Evolutionary conservation across 2,329 filamentous ascomycete species (phyloP), one percentile per base, ranked within the genome.

Genomic region (Fusarium armeniacum): DNA sequence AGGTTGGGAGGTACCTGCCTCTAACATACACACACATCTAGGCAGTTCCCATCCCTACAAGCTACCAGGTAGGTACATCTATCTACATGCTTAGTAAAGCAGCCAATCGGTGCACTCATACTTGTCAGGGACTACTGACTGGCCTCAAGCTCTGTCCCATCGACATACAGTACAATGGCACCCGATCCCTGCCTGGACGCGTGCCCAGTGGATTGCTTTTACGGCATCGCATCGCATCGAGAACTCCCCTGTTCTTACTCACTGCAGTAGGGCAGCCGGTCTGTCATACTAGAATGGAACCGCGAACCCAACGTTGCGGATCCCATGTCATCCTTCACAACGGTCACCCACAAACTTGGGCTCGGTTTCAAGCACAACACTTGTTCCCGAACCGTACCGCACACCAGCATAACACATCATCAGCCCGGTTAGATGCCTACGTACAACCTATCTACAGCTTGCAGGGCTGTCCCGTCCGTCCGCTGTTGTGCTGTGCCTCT

Each of bases 271-370:
- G 33, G 33, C 32, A 51, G 22, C 24, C 33, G 36, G 20, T 36
- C 22, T 26, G 22, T 26, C 44, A 15, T 22, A 22, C 45, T 24
- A 11, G 18, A 40, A 40, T 40, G 33, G 33, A 51, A 38, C 47
- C 18, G 33, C 47, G 47, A 51, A 51, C 47, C 47, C 47, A 51
- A 52, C 46, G 41, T 56, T 62, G 62, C 57, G 70, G 72, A 67
- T 63, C 66, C 64, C 44, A 53, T 61, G 64, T 64, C 40, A 53
- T 40, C 58, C 59, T 59, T 58, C 56, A 33, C 67, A 71, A 59
- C 60, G 65, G 67, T 56, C 65, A 63, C 60, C 62, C 60, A 69
- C 62, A 56, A 58, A 68, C 62, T 63, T 60, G 50, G 59, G 65
- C 58, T 53, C 69, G 33, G 33, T 24, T 40, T 28, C 47, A 51